Evolutionary conservation across 768 basidiomycete species (phyloP).

Genomic region (Cantharellus anzutake): DNA sequence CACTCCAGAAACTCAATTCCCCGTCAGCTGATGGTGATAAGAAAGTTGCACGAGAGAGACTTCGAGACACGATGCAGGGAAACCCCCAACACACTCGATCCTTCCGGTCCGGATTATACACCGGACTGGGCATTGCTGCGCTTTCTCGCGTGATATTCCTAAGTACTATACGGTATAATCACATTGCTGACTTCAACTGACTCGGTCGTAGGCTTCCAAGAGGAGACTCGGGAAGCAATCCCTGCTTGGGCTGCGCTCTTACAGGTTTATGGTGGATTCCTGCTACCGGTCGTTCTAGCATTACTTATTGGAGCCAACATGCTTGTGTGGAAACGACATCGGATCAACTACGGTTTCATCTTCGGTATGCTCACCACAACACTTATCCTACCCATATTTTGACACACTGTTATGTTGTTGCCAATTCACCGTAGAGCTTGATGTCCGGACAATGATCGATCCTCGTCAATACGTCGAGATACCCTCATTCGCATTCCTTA

Average conservation of each 20-base stretch:
- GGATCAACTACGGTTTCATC: constrained; percentile 90
- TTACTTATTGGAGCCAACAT: constrained; percentile 72
- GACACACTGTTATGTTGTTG: not conserved
- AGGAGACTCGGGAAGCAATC: constrained; percentile 31
- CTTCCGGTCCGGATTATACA: constrained; percentile 49
- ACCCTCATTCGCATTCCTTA: constrained; percentile 58
- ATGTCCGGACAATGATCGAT: constrained; percentile 52
- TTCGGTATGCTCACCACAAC: constrained; percentile 33
- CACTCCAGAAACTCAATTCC: not conserved
- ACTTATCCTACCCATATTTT: not conserved
- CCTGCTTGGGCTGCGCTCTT: constrained; percentile 58
- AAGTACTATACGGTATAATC: constrained; percentile 24
- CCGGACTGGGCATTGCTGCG: constrained; percentile 58
- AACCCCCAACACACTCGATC: constrained; percentile 52
- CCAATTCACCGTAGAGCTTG: constrained; percentile 30
- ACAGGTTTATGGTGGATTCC: constrained; percentile 55
- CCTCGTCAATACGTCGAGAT: constrained; percentile 67
- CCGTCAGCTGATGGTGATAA: constrained; percentile 43
- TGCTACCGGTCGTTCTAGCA: constrained; percentile 56
- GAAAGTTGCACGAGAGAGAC: constrained; percentile 51
- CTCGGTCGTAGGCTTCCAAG: constrained; percentile 30
- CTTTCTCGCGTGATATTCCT: constrained; percentile 40
- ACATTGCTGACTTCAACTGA: not conserved
- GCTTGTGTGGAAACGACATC: constrained; percentile 46
- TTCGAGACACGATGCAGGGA: constrained; percentile 32